Base-by-base conservation (phyloP, 2,329 filamentous ascomycete species). In the Botryotinia convoluta region DNA sequence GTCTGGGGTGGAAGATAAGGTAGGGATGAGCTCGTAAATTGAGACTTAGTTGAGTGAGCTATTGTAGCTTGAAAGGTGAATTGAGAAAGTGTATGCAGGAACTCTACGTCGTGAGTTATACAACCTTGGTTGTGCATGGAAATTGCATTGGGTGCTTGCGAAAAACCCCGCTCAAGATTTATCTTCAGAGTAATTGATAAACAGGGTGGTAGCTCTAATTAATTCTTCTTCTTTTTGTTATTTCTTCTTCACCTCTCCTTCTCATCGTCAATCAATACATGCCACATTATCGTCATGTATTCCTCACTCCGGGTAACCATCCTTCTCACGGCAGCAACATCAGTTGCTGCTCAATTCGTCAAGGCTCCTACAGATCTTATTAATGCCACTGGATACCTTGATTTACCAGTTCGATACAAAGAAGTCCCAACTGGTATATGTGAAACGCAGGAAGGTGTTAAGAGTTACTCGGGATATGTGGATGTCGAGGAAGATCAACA, bases 341-440 rank as follows among this genome's bases (percentile, higher is more conserved):
- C 70, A 29, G 73, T 72, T 29, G n/a, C 74, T 7, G 72, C 79
- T 16, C 82, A 84, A 67, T 84, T 84, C 74, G 82, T 84, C 32
- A 59, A 81, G 1, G 73, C 81, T 35, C 83, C 83, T 1, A 80
- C 78, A 22, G 81, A 82, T 77, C 79, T 84, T n/a, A 82, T 78
- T 14, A 78, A 79, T 69, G 79, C 80, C 12, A 79, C 76, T 35
- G 83, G 83, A 32, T 81, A 81, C 73, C 81, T 83, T 39, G 81
- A 80, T 35, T 77, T 86, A 59, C 81, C 82, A 0, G 83, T 86
- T 35, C 81, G 85, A 48, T 87, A 85, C 79, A 87, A 86, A 76
- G 79, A 85, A 75, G 85, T 86, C 0, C 84, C 84, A 0, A 79
- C 81, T 3, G 84, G 84, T 26, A 85, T 84, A 60, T 86, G 85